These are phyloP conservation scores for Talaromyces sp. DNA, from an alignment of 2,329 filamentous ascomycete species.

Conservation along the genomic window DNA sequence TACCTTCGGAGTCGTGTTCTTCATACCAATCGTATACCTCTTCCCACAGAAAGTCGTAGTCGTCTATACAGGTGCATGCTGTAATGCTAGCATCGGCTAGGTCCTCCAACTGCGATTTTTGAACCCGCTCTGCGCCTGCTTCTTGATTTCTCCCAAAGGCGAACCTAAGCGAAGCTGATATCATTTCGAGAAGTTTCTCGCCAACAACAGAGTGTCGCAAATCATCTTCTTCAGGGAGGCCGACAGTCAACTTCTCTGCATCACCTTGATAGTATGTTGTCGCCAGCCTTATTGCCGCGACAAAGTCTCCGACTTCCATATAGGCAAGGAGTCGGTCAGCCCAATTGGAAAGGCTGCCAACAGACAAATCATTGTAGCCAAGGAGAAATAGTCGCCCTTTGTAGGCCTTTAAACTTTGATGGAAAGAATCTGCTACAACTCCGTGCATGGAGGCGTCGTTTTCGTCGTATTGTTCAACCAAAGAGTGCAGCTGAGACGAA, in stretches of 20 bases:
- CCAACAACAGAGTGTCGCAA: constrained; percentile 75
- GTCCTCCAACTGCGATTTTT: constrained; percentile 63
- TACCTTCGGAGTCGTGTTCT: constrained; percentile 63
- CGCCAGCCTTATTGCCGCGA: constrained; percentile 82
- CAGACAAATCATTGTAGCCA: constrained; percentile 87
- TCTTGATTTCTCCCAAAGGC: constrained; percentile 65
- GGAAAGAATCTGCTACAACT: constrained; percentile 93
- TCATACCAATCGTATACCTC: constrained; percentile 89
- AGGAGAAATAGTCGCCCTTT: constrained; percentile 89
- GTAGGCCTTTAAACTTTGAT: constrained; percentile 95
- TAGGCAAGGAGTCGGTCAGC: constrained; percentile 86
- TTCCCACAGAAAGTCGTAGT: constrained; percentile 82
- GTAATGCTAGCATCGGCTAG: constrained; percentile 78
- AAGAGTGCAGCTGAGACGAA: constrained; percentile 73
- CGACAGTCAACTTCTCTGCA: constrained; percentile 90
- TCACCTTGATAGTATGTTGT: constrained; percentile 88
- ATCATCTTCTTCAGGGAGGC: constrained; percentile 75
- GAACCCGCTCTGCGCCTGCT: constrained; percentile 45
- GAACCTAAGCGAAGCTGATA: constrained; percentile 84
- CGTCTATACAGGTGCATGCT: constrained; percentile 71
- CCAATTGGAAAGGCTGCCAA: constrained; percentile 94
- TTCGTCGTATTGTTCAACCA: constrained; percentile 86
- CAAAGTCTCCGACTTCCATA: constrained; percentile 96
- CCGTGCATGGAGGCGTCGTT: constrained; percentile 87
- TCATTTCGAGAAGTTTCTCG: constrained; percentile 88